Conservation (phyloP, 2,329 filamentous ascomycete species). For the Fusarium fracticaudum region DNA sequence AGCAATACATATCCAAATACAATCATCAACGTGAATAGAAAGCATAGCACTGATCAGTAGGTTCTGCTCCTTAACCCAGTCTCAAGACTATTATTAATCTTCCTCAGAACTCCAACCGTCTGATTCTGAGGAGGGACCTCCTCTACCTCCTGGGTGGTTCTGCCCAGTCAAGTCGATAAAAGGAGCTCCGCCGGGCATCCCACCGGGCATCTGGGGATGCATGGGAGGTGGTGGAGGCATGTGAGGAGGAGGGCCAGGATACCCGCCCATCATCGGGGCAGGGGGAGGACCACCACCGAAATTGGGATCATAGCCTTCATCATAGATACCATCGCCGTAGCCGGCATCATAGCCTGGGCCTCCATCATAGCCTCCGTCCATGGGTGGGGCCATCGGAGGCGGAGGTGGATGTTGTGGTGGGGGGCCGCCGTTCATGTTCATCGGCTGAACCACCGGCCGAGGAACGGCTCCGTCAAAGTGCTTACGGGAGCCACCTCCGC, state of each 20-base stretch:
- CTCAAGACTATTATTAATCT: neutral
- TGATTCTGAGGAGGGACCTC: conserved; percentile 6
- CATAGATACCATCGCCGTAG: conserved; percentile 25
- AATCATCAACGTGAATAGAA: neutral
- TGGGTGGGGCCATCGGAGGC: conserved; percentile 28
- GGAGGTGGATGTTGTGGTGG: conserved; percentile 24
- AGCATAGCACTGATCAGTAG: neutral
- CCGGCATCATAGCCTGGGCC: conserved; percentile 6
- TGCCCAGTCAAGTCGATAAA: conserved; percentile 41
- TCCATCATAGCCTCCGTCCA: conserved; percentile 30
- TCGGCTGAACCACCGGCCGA: conserved; percentile 20
- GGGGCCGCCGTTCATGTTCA: conserved; percentile 27
- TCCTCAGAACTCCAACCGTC: conserved; percentile 15
- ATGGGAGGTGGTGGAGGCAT: conserved; percentile 32
- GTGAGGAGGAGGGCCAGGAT: conserved; percentile 14
- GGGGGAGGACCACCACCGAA: conserved; percentile 26
- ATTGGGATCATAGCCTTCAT: conserved; percentile 18
- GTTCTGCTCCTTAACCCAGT: conserved; percentile 8
- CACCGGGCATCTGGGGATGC: conserved; percentile 21
- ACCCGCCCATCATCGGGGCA: conserved; percentile 7
- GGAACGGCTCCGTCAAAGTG: conserved; percentile 41
- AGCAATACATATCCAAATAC: conserved; percentile 19
- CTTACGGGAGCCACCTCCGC: conserved; percentile 29
- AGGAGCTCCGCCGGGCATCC: conserved; percentile 27
- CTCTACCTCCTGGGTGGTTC: conserved; percentile 17